These are phyloP conservation scores for Pyrenophora tritici-repentis DNA, from an alignment of 2,329 filamentous ascomycete species.

Conservation along the genomic window DNA sequence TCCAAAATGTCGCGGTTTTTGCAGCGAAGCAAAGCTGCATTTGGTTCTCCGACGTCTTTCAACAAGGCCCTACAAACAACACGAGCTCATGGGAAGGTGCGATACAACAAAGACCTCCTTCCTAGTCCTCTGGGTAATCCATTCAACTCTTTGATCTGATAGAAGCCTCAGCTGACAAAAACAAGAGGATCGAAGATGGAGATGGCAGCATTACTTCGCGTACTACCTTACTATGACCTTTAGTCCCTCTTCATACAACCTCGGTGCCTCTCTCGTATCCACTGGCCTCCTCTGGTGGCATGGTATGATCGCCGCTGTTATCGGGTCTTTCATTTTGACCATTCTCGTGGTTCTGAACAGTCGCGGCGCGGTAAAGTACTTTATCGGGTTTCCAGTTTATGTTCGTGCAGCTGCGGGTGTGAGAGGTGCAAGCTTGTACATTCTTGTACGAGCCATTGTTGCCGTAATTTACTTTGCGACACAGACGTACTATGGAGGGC, in stretches of 20 bases:
- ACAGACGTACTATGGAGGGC: constrained; percentile 26
- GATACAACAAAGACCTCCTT: constrained; percentile 25
- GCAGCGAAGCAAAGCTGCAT: constrained; percentile 18
- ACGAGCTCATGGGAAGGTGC: constrained; percentile 11
- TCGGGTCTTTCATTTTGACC: constrained; percentile 24
- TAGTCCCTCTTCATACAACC: constrained; percentile 25
- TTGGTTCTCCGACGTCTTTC: constrained; percentile 38
- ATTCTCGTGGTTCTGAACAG: constrained; percentile 24
- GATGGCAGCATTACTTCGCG: constrained; percentile 29
- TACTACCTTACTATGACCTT: constrained; percentile 28
- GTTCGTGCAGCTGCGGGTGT: constrained; percentile 25
- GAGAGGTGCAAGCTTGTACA: constrained; percentile 25
- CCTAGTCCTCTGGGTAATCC: constrained; percentile 22
- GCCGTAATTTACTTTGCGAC: constrained; percentile 28
- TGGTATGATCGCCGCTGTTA: constrained; percentile 23
- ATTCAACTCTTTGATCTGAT: neutral
- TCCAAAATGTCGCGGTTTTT: constrained; percentile 21
- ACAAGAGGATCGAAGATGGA: constrained; percentile 23
- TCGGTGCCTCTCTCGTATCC: constrained; percentile 25
- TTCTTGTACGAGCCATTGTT: constrained; percentile 23
- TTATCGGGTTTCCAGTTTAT: constrained; percentile 25
- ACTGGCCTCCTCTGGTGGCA: constrained; percentile 28
- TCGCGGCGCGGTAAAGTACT: constrained; percentile 26
- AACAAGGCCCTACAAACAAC: constrained; percentile 12
- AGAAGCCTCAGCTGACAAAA: neutral